These are phyloP conservation scores for Aspergillus brasiliensis DNA, from an alignment of 2,329 filamentous ascomycete genomes.

Conservation along the genomic window DNA sequence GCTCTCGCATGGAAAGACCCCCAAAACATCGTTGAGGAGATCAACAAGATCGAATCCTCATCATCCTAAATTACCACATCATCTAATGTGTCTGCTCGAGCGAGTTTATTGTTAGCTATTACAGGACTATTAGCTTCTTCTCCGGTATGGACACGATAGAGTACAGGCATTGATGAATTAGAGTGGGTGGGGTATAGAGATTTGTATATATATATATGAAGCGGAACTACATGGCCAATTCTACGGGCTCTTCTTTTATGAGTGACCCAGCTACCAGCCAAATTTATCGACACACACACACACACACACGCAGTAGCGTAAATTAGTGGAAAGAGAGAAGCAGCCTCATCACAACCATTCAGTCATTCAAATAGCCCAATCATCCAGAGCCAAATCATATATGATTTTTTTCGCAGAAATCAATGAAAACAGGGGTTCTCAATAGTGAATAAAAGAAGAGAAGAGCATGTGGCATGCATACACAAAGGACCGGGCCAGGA, in stretches of 20 bases:
- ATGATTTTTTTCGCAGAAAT: neutral
- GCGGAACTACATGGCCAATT: neutral
- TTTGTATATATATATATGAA: constrained; percentile 4
- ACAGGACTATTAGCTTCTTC: neutral
- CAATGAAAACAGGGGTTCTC: neutral
- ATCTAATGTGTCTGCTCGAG: neutral
- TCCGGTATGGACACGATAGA: neutral
- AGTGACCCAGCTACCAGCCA: neutral
- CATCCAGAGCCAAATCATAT: neutral
- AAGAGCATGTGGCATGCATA: neutral
- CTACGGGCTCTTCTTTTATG: neutral
- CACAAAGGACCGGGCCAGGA: neutral
- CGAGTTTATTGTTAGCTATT: constrained; percentile 15
- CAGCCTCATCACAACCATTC: neutral
- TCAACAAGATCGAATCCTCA: constrained; percentile 27
- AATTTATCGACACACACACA: neutral
- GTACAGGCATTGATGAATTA: neutral
- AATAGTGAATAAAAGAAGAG: neutral
- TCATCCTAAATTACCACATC: too few relatives aligned
- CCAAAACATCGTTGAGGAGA: constrained; percentile 62
- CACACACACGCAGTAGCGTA: neutral
- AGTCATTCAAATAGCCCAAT: neutral
- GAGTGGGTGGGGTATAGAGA: neutral
- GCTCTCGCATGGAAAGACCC: constrained; percentile 64
- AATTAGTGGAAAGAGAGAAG: neutral